Base-by-base conservation (phyloP, 495 filamentous ascomycete genomes). In the Talaromyces liani region DNA sequence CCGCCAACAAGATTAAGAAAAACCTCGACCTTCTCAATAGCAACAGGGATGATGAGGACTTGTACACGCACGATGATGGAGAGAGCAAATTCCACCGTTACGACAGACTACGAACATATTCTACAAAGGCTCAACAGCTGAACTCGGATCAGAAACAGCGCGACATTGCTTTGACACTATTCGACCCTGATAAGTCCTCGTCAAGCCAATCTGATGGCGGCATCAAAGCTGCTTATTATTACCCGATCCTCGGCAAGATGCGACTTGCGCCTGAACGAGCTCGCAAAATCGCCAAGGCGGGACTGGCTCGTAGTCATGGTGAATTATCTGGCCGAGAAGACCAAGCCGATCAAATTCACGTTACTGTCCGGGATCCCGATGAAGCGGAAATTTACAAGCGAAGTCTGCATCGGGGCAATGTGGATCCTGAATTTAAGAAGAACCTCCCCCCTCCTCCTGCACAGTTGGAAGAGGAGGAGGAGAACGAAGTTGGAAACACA, bases 201-300 rank as follows among this genome's bases (percentile, higher is more conserved):
- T 34, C 49, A 36, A 20, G 27, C 27, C 70, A 72, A 18, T 63
- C 66, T 39, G 47, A 59, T n/a, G 39, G 45, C 63, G 79, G 85
- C 64, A 85, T 85, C 69, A 87, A 83, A 66, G 94, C 84, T 20
- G 93, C 91, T 8, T 97, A 91, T 75, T 97, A 92, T 72, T 98
- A 97, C 68, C 92, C 93, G 0, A 85, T 98, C 65, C 75, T 90
- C 61, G 89, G 91, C 75, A 87, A 84, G 69, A 82, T 80, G 29
- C 79, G 80, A 22, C 75, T 89, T 29, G 82, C 86, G 74, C 82
- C 85, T 5, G 80, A 82, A 67, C 74, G 87, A 63, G 75, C 77
- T 34, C 77, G 76, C 58, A 85, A 80, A 39, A 76, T 82, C 20
- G 80, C 78, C 6, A 75, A 79, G 55, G 75, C 79, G 18, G 79